Evolutionary conservation across 1,284 basidiomycete species (phyloP).

Genomic region (Lentinula novae-zelandiae): DNA sequence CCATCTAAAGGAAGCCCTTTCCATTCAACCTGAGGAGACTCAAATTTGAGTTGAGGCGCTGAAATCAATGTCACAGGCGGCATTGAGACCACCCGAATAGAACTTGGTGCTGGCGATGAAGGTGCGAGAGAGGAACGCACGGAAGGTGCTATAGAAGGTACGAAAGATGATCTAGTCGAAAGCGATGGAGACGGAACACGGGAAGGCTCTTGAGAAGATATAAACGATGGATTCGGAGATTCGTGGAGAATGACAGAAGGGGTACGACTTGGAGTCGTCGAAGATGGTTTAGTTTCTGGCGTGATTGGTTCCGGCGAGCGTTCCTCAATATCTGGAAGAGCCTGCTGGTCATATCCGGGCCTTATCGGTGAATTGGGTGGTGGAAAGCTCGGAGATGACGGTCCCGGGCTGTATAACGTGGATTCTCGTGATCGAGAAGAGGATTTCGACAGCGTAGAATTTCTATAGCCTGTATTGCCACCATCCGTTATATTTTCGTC

Average conservation of each 20-base stretch:
- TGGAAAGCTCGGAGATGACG: constrained; percentile 6
- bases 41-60: constrained; percentile 51
- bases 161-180: neutral
- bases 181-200: neutral
- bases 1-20: constrained; percentile 67
- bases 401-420: constrained; percentile 7
- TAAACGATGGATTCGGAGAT: neutral
- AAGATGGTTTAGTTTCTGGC: neutral
- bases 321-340: neutral
- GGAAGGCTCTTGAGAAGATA: constrained; percentile 4
- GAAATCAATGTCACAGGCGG: constrained; percentile 36
- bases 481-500: neutral
- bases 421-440: constrained; percentile 10
- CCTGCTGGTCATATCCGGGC: neutral
- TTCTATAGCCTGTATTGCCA: neutral
- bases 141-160: neutral
- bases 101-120: constrained; percentile 3
- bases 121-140: neutral
- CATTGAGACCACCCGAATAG: constrained; percentile 23
- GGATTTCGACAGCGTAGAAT: constrained; percentile 1
- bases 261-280: neutral
- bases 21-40: constrained; percentile 53
- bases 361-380: neutral
- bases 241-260: neutral
- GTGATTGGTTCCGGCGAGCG: neutral